Conservation (phyloP, 169 alveolate genomes). For the Plasmodium berghei region DNA sequence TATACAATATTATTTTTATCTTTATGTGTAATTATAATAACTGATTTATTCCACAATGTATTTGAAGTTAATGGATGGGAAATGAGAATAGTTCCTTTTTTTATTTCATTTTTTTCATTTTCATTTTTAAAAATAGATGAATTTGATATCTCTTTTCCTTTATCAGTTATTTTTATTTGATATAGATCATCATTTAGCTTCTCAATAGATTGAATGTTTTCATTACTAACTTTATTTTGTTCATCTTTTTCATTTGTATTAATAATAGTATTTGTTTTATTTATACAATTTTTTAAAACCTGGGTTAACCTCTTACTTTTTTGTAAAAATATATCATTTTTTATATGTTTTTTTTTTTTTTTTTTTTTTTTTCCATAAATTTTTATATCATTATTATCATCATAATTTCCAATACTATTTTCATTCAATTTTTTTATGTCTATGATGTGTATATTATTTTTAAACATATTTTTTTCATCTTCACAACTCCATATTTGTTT, state of each 20-base stretch:
- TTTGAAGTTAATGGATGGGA: slow-evolving; percentile 62
- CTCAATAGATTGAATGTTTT: not conserved
- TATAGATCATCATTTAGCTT: not conserved
- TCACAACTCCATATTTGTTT: not conserved
- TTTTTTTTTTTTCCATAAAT: not conserved
- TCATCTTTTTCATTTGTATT: not conserved
- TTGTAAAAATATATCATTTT: not conserved
- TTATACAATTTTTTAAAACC: not conserved
- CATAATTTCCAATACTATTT: not conserved
- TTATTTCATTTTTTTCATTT: slow-evolving; percentile 41
- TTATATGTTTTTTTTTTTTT: not conserved
- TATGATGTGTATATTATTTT: slow-evolving; percentile 4
- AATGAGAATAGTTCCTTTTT: slow-evolving; percentile 45
- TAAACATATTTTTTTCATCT: not conserved
- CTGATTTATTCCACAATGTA: slow-evolving; percentile 50
- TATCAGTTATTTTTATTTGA: not conserved
- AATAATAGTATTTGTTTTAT: too few species aligned
- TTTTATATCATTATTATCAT: slow-evolving; percentile 7
- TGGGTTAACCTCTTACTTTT: not conserved
- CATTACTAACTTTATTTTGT: not conserved
- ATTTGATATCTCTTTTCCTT: too few species aligned
- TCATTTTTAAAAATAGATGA: slow-evolving; percentile 7
- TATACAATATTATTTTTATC: slow-evolving; percentile 70
- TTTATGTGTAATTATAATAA: slow-evolving; percentile 47
- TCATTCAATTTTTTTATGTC: not conserved